Conservation (phyloP, 768 basidiomycete genomes). For the Rossbeevera mucosa region DNA sequence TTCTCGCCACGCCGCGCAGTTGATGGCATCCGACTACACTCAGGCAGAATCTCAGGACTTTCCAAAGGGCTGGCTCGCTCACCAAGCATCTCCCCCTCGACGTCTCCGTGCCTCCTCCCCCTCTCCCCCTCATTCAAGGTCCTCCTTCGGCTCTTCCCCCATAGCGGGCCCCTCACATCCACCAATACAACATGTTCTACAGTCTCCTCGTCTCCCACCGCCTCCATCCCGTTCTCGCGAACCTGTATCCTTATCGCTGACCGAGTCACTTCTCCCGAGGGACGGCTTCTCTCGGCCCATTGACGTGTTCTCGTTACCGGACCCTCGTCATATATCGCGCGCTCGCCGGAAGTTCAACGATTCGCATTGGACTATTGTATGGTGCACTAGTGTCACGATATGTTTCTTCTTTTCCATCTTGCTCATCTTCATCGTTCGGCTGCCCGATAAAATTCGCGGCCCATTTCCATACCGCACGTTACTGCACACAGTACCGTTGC, state of each 20-base stretch:
- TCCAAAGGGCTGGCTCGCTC: conserved; percentile 65
- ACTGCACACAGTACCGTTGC: conserved; percentile 71
- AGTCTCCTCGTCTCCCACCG: conserved; percentile 35
- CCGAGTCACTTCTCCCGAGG: conserved; percentile 72
- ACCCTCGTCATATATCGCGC: conserved; percentile 63
- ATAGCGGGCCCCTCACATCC: conserved; percentile 32
- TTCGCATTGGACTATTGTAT: conserved; percentile 63
- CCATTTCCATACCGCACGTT: conserved; percentile 61
- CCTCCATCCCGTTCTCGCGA: conserved; percentile 41
- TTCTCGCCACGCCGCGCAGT: conserved; percentile 33
- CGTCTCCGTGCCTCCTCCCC: conserved; percentile 41
- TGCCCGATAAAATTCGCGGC: conserved; percentile 32
- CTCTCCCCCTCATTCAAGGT: conserved; percentile 35
- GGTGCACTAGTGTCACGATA: conserved; percentile 53
- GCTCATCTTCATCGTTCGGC: conserved; percentile 54
- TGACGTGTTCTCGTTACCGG: conserved; percentile 73
- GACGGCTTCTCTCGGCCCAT: conserved; percentile 61
- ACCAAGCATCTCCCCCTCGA: conserved; percentile 61
- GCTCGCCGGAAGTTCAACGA: conserved; percentile 72
- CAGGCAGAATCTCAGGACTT: conserved; percentile 39
- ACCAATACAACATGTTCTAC: conserved; percentile 30
- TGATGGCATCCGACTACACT: conserved; percentile 34
- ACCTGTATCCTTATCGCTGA: conserved; percentile 62
- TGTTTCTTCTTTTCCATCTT: conserved; percentile 63
- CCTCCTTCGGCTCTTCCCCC: conserved; percentile 33